These are phyloP conservation scores for Posidonia australis DNA, from an alignment of 106 monocot genomes.

Conservation along the genomic window DNA sequence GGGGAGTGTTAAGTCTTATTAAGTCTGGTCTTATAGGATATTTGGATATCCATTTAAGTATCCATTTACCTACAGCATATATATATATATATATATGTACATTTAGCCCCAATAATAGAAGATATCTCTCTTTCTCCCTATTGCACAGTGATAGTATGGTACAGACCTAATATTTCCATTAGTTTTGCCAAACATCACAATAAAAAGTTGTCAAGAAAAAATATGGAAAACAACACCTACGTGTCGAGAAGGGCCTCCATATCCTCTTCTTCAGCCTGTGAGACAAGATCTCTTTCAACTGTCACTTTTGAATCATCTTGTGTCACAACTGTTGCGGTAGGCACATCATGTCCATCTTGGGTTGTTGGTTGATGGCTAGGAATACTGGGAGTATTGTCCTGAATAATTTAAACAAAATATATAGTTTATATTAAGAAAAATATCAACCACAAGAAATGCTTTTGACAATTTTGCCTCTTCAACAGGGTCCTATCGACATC, in stretches of 20 bases:
- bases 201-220: neutral
- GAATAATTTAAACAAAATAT: neutral
- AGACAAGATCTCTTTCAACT: conserved; percentile 89
- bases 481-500: neutral
- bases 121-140: no score
- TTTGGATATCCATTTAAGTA: no score
- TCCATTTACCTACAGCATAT: no score
- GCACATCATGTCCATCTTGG: conserved; percentile 48
- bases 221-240: conserved; percentile 27
- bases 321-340: conserved; percentile 28
- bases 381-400: conserved; percentile 76
- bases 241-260: conserved; percentile 99
- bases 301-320: conserved; percentile 75
- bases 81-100: no score
- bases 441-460: neutral
- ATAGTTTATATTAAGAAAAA: neutral
- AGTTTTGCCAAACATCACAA: neutral
- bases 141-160: no score
- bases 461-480: neutral
- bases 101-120: no score
- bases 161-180: no score
- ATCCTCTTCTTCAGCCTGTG: conserved; percentile 97
- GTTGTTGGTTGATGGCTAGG: conserved; percentile 16
- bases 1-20: no score
- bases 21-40: no score